A percentile compares a stretch with the other conserved stretches of the same genome.
Evolutionary conservation across 129 eudicot genomes (phyloP).

Genomic region (Silybum marianum): DNA sequence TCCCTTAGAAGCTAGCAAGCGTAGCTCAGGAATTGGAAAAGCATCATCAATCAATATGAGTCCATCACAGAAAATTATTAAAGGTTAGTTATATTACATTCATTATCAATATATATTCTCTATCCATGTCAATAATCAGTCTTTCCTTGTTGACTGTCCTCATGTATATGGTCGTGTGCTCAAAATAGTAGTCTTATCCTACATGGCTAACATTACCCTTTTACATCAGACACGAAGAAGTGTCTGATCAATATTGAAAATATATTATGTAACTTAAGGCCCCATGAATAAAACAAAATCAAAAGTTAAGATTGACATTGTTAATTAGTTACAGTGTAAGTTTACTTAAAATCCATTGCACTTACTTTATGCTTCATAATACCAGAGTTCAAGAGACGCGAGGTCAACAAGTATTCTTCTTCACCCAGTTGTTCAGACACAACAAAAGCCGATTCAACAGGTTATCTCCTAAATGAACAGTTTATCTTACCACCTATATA

Average conservation of each 20-base stretch:
- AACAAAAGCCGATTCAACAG: constrained; percentile 45
- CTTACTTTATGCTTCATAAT: constrained; percentile 28
- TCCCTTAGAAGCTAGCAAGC: constrained; percentile 32
- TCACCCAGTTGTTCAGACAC: constrained; percentile 55
- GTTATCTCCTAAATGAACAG: constrained; percentile 29
- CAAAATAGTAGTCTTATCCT: not conserved
- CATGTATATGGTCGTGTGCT: constrained; percentile 1
- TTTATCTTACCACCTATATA: not conserved
- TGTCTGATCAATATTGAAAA: not conserved
- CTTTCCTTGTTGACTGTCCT: constrained; percentile 5
- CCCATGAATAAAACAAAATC: not conserved
- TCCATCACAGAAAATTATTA: constrained; percentile 81
- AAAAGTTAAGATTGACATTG: not conserved
- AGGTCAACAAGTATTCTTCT: constrained; percentile 51
- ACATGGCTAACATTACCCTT: constrained; percentile 2
- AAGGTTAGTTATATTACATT: constrained; percentile 52
- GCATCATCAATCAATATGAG: constrained; percentile 48
- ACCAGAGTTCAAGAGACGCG: constrained; percentile 78
- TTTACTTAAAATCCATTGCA: not conserved
- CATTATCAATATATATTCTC: not conserved
- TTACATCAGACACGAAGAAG: not conserved
- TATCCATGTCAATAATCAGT: not conserved
- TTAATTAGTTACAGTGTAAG: not conserved
- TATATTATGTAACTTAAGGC: not conserved
- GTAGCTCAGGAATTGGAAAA: constrained; percentile 36